These are phyloP conservation scores for Triticum dicoccoides DNA, from an alignment of 176 grass and related monocot species.

Conservation along the genomic window DNA sequence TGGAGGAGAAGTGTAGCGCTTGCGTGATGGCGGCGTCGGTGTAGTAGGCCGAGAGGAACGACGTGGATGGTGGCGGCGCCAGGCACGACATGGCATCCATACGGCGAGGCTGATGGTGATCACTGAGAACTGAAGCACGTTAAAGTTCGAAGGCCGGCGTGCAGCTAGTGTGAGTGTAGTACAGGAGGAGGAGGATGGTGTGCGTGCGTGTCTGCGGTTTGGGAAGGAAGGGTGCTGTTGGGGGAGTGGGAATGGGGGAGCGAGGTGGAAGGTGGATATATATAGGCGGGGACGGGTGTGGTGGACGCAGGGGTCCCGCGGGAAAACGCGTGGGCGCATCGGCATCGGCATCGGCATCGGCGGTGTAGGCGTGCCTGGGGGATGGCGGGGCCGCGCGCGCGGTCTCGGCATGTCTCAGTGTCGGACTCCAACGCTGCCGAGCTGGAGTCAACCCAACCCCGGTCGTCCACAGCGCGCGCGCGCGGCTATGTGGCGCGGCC, in stretches of 20 bases:
- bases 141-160: not conserved
- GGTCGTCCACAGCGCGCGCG: too few relatives aligned
- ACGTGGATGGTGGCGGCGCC: not conserved
- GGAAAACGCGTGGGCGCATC: conserved; percentile 36
- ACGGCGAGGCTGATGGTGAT: not conserved
- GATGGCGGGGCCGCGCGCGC: not conserved
- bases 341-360: not conserved
- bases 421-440: not conserved
- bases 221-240: too few relatives aligned
- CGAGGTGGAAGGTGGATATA: not conserved
- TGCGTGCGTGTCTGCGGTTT: too few relatives aligned
- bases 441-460: too few relatives aligned
- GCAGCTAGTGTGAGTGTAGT: not conserved
- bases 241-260: conserved; percentile 10
- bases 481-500: too few relatives aligned
- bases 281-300: not conserved
- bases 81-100: conserved; percentile 67
- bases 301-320: not conserved
- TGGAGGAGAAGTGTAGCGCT: conserved; percentile 52
- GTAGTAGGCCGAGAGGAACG: not conserved
- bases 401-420: not conserved
- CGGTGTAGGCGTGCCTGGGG: not conserved
- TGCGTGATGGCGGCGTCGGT: conserved; percentile 44
- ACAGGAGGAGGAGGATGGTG: not conserved
- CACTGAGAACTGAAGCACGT: not conserved